Base-by-base conservation (phyloP, 2,329 filamentous ascomycete species). In the Aspergillus clavatus region DNA sequence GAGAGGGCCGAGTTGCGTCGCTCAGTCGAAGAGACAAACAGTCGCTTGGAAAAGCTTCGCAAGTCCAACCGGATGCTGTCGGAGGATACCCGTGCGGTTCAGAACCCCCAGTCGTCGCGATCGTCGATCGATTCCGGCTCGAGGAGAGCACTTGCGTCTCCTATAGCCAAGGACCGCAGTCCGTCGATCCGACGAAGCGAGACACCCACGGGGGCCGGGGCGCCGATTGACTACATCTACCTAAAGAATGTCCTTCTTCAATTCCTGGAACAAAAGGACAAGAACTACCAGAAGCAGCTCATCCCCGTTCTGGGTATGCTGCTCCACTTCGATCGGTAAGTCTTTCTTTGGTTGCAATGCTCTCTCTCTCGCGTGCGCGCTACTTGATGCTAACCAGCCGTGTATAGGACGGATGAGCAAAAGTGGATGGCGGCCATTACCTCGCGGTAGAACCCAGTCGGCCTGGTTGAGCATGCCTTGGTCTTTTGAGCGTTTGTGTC, bases 371-470 rank as follows among this genome's bases (percentile, higher is more conserved):
- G 19, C 10, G 4, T 8, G 5, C 8, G 23, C 8, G 5, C 8
- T 24, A 5, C 7, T 36, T 3, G 7, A 35, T 50, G 40, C 50
- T 55, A 45, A 59, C 54, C 45, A 41, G 57, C 36, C 22, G 14
- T 19, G 5, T 46, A 48, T 46, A 82, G 78, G 57, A 80, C 78
- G 56, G 89, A 95, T 56, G 86, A 93, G 69, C 84, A 93, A 68
- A 91, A 88, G 68, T 95, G 89, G 88, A 81, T 84, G 68, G 79
- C 83, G 14, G 89, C 86, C 2, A 83, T 95, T 39, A 74, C 76
- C 48, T 74, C 77, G 12, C 68, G 65, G 56, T 77, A 55, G 39
- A 23, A 19, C 21, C 16, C 28, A 38, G n/a, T n/a, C 8, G 14
- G 24, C 39, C 7, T 38, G n/a, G 29, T 41, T 36, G 19, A 24